Base-by-base conservation (phyloP, 2,329 filamentous ascomycete species). In the Septoria linicola region DNA sequence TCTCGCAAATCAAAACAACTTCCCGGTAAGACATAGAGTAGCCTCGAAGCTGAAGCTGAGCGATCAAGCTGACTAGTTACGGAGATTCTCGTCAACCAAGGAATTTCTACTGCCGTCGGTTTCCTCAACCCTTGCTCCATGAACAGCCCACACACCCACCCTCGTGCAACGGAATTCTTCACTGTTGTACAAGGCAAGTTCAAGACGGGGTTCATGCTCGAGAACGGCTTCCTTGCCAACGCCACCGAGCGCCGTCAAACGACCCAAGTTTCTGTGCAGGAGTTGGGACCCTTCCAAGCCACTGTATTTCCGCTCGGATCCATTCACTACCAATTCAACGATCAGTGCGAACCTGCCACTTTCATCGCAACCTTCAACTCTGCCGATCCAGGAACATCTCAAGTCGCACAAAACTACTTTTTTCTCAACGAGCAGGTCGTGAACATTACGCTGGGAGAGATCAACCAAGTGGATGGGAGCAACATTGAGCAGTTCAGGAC, bases 241-340 rank as follows among this genome's bases (percentile, higher is more conserved):
- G 21, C 42, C 2, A 44, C 34, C 10, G 44, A 35, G 1, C 51
- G 54, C 21, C 41, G 35, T 2, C 35, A 45, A 19, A 60, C 62
- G 11, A 66, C 68, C 13, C 72, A 75, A 53, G 66, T 76, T 53
- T 65, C 67, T 19, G 69, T 72, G 7, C 39, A 41, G 27, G 62
- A 60, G 3, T 64, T 76, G 17, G 61, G 63, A 37, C 66, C 70
- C 34, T 73, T 72, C 60, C 68, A 76, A 45, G 73, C 71, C 47
- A 74, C 74, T n/a, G 71, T 76, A 8, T 75, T 76, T 16, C 47
- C 47, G 0, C 3, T 36, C 19, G 75, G 75, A 14, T 64, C 57
- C 49, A 75, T 77, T 53, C 75, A 78, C 59, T 76, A 70, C 63
- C 73, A 77, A 59, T 71, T 76, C 68, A 77, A 78, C 65, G 64